Base-by-base conservation (phyloP, 345 rosid species). In the Zanthoxylum bungeanum region DNA sequence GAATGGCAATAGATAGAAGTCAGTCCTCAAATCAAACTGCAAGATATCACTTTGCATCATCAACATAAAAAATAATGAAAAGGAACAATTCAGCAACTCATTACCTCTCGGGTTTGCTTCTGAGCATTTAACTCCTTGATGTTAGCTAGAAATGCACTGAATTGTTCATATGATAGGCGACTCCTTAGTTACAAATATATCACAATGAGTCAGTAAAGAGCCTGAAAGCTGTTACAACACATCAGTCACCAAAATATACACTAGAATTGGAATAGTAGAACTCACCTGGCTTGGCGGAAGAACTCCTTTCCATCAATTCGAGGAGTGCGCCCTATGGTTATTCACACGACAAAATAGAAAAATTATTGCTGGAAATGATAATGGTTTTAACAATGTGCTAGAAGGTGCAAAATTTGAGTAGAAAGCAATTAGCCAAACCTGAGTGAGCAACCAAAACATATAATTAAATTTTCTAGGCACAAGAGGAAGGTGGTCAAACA, bases 241-340 rank as follows among this genome's bases (percentile, higher is more conserved):
- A 51, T 39, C 60, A 39, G 30, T 64, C 46, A 66, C 16, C 19
- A 14, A 11, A 11, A 60, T 40, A 47, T 1, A 46, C 44, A 64
- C 36, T 1, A 56, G 55, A 55, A 50, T 22, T 62, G 36, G 33
- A 55, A 44, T 49, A 65, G 44, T 46, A 69, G 46, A 63, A 40
- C n/a, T 71, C 77, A 86, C 97, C 98, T 92, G 64, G 97, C 98
- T 70, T 90, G 98, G 77, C 98, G 88, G 80, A 94, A 92, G 87
- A 94, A 90, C 86, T 94, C 98, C 80, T 94, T 92, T 58, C 98
- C 98, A 85, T 94, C 98, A 75, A 92, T 83, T 63, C 93, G 88
- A 16, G 90, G 86, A 68, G 83, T 76, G 22, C 83, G 89, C 49
- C 74, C 98, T 87, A 72, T 25, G 60, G 34, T 67, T 73, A 60